Base-by-base conservation (phyloP, 2,329 filamentous ascomycete genomes). In the Lachnellula willkommii region DNA sequence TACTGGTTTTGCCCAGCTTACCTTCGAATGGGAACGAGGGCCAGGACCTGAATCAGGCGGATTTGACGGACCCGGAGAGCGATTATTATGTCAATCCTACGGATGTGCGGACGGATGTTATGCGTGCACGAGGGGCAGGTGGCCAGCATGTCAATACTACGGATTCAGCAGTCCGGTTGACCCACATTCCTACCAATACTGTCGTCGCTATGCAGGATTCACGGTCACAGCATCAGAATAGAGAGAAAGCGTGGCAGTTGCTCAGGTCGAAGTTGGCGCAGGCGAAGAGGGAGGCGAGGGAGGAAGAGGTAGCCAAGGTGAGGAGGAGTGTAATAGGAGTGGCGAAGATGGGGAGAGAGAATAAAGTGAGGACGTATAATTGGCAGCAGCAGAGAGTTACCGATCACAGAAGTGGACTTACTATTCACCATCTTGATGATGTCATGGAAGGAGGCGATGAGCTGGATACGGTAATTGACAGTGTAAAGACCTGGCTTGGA, bases 111-210 rank as follows among this genome's bases (percentile, higher is more conserved):
- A 78, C 83, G 20, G 94, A 99, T 69, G 90, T 91, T 58, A 96
- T 97, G 92, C 82, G 92, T 15, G 91, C 94, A 0, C 79, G 90
- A 47, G 94, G 94, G 57, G 93, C 94, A 0, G 94, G 94, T 35
- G 94, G 94, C 1, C 94, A 99, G 75, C 94, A 99, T 73, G 94
- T 99, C 69, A 99, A 99, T 75, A 96, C 93, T 71, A 99, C 94
- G 0, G 94, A 99, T 75, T 96, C 90, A 32, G 94, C 94, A 3
- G 89, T 99, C 59, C 87, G 94, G 9, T 79, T 99, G 66, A 97
- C 92, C 2, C 94, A 99, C 75, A 73, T 88, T 6, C 94, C 94
- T 2, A 95, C 91, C 1, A 89, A 88, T 46, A 94, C 85, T 0
- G 83, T 89, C 2, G 92, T 97, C 14, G 87, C 86, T 12, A 95